phyloP scores from a whole-genome alignment of 2,329 filamentous ascomycete genomes.

The Apiospora saccharicola region DNA sequence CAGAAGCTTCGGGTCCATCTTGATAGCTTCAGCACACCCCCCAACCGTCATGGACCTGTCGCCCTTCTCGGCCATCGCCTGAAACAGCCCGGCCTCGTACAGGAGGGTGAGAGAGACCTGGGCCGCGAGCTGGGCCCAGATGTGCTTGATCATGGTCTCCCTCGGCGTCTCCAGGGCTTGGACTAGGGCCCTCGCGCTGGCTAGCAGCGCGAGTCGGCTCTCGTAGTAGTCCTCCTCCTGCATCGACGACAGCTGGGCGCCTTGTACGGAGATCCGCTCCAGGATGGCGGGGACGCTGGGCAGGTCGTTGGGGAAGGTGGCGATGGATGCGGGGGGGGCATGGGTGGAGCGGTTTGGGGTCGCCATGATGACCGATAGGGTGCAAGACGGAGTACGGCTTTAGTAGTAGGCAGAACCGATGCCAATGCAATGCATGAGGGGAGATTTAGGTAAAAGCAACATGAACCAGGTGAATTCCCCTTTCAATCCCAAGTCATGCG shows the following conservation, averaged over 20 bases:
- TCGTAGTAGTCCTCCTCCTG: not conserved
- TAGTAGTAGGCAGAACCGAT: not conserved
- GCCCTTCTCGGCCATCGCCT: not conserved
- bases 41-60: not conserved
- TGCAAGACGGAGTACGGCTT: not conserved
- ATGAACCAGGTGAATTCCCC: too few relatives aligned
- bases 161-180: not conserved
- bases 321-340: not conserved
- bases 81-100: not conserved
- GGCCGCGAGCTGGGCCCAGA: conserved; percentile 16
- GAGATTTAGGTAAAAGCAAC: too few relatives aligned
- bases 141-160: conserved; percentile 4
- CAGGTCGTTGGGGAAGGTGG: not conserved
- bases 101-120: not conserved
- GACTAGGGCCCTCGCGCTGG: not conserved
- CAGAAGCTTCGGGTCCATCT: not conserved
- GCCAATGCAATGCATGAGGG: not conserved
- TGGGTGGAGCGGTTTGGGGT: not conserved
- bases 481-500: too few relatives aligned
- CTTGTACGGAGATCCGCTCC: not conserved
- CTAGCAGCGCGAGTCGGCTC: not conserved
- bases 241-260: not conserved
- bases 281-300: not conserved
- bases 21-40: not conserved
- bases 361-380: not conserved